Evolutionary conservation across 1,139 yeast species (phyloP).

Genomic region (Saccharomyces hybrid): DNA sequence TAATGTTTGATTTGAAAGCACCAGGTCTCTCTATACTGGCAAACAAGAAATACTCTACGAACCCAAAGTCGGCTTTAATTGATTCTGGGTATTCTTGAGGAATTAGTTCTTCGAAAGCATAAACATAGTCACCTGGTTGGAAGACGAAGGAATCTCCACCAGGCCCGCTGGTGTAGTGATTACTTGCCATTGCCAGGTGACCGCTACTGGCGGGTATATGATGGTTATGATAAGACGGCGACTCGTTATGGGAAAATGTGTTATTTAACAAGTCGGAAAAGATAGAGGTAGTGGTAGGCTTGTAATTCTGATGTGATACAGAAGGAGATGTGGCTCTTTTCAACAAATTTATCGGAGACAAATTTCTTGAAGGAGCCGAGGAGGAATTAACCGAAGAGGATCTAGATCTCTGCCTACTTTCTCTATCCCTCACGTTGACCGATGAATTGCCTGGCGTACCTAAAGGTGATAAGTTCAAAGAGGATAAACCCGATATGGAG

Average conservation of each 20-base stretch:
- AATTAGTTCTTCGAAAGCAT: slow-evolving; percentile 84
- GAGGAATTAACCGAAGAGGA: slow-evolving; percentile 1
- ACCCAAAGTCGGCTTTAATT: slow-evolving; percentile 71
- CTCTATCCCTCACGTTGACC: neutral
- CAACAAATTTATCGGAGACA: slow-evolving; percentile 35
- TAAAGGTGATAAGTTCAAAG: neutral
- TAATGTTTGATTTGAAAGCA: slow-evolving; percentile 70
- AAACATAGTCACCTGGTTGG: slow-evolving; percentile 81
- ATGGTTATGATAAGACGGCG: neutral
- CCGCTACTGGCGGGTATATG: slow-evolving; percentile 1
- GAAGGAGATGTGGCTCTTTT: slow-evolving; percentile 37
- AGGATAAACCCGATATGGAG: neutral
- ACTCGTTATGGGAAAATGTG: slow-evolving; percentile 14
- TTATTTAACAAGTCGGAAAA: slow-evolving; percentile 24
- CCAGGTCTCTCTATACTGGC: slow-evolving; percentile 70
- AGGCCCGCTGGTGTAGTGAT: slow-evolving; percentile 5
- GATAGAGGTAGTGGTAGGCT: slow-evolving; percentile 11
- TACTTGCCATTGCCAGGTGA: slow-evolving; percentile 4
- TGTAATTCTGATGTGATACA: slow-evolving; percentile 6
- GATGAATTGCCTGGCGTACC: neutral
- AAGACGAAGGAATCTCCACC: slow-evolving; percentile 36
- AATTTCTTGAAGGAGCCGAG: slow-evolving; percentile 20
- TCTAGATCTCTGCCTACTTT: neutral
- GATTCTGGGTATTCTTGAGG: slow-evolving; percentile 81
- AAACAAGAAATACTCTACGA: slow-evolving; percentile 60